Conservation (phyloP, 306 rosid species). For the Astragalus membranaceus region DNA sequence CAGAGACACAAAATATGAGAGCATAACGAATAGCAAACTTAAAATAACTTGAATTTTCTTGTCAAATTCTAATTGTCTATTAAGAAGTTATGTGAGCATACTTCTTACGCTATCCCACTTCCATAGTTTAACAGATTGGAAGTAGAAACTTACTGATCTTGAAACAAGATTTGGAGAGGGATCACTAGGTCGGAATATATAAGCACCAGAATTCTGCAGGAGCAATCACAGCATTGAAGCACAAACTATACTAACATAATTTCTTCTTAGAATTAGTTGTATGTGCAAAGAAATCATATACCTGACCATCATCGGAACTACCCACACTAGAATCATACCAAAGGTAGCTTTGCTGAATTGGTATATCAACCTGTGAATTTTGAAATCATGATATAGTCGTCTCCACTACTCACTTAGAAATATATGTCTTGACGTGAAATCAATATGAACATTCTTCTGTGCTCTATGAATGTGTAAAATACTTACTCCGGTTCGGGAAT, state of each 20-base stretch:
- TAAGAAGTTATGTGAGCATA: too few species aligned
- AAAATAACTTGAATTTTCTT: not conserved
- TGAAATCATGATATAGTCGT: conserved; percentile 15
- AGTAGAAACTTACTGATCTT: conserved; percentile 58
- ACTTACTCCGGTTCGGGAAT: conserved; percentile 63
- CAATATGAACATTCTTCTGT: not conserved
- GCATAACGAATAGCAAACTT: not conserved
- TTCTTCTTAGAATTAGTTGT: conserved; percentile 1
- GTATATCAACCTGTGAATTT: conserved; percentile 64
- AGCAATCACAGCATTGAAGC: conserved; percentile 15
- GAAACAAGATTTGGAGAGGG: conserved; percentile 59
- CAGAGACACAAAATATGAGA: not conserved
- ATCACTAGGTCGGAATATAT: conserved; percentile 75
- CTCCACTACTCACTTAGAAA: not conserved
- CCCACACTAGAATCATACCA: conserved; percentile 60
- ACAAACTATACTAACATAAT: not conserved
- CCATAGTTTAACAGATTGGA: not conserved
- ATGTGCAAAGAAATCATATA: conserved; percentile 16
- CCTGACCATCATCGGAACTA: conserved; percentile 23
- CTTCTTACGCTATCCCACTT: too few species aligned
- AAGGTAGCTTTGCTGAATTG: conserved; percentile 78
- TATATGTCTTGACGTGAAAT: conserved; percentile 6
- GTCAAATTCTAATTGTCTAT: not conserved
- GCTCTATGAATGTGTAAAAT: conserved; percentile 15
- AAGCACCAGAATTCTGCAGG: conserved; percentile 70